Base-by-base conservation (phyloP, 805 yeast genomes). In the Monosporozyma aerobia region DNA sequence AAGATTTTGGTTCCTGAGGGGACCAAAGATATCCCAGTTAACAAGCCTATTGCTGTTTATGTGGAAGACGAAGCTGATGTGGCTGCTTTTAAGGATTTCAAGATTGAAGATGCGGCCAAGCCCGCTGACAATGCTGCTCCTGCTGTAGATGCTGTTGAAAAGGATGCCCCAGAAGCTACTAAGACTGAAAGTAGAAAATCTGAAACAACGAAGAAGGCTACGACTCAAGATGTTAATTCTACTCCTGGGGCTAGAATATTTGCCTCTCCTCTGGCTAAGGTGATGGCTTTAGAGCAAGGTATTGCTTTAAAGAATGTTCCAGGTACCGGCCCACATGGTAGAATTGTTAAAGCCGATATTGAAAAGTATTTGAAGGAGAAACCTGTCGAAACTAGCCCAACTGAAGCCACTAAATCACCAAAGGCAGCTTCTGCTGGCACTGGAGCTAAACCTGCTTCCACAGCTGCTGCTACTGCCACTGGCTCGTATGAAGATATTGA, bases 191-290 rank as follows among this genome's bases (percentile, higher is more conserved):
- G 14, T 30, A 2, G 44, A 8, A 13, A 44, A 3, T 4, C 53
- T 22, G 14, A 32, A 22, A n/a, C 19, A 32, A 13, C 37, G 13
- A 46, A 46, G 40, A 32, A n/a, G 27, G 14, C 9, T 19, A 16
- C n/a, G 2, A 2, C 51, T 13, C 10, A 54, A n/a, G 41, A n/a
- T 3, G 43, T n/a, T 4, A 35, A 29, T 29, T 13, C 76, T 16
- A 55, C 78, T 6, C 71, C 81, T 41, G 68, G 74, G 37, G 74
- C 86, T 61, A 81, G 97, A 73, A 85, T 94, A 69, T 70, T 88
- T 60, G 98, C 98, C 46, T 90, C 98, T 56, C 99, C 99, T 54
- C 76, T 86, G 59, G 99, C 99, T 56, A 92, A 92, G 78, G 82
- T 82, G 59, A 76, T 94, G 58, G 99, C 99, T 55, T 77, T 90